Conservation (phyloP, 2,329 filamentous ascomycete species). For the Talaromyces piceae region DNA sequence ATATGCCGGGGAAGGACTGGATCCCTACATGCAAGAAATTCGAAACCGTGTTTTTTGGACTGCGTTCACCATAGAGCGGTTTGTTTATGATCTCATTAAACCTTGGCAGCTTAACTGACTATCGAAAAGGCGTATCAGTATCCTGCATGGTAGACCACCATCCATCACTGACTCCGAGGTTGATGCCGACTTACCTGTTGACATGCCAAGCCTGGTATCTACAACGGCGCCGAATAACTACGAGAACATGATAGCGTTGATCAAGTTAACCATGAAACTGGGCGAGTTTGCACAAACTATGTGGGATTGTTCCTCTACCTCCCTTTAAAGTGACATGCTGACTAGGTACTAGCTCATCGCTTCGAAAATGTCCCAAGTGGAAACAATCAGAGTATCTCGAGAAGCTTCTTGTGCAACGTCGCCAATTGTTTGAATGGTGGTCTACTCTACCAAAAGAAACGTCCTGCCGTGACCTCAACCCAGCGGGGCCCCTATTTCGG, state of each 20-base stretch:
- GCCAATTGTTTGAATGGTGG: conserved; percentile 39
- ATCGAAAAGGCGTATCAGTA: conserved; percentile 46
- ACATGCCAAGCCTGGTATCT: conserved; percentile 39
- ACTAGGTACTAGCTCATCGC: conserved; percentile 21
- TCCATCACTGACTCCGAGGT: conserved; percentile 48
- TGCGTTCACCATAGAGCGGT: conserved; percentile 51
- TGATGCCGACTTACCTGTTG: conserved; percentile 46
- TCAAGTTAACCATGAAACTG: conserved; percentile 37
- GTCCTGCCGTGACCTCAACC: conserved; percentile 35
- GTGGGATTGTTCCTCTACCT: conserved; percentile 17
- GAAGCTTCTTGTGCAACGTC: conserved; percentile 30
- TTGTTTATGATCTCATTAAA: conserved; percentile 11
- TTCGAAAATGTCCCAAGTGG: conserved; percentile 32
- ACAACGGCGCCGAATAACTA: conserved; percentile 37
- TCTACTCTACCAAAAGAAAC: conserved; percentile 30
- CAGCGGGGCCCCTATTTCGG: conserved; percentile 37
- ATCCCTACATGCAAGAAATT: conserved; percentile 44
- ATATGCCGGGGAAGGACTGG: conserved; percentile 42
- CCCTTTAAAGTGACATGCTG: neutral
- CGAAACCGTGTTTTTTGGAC: conserved; percentile 54
- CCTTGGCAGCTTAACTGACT: conserved; percentile 6
- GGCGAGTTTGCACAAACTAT: conserved; percentile 36
- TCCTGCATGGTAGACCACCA: conserved; percentile 50
- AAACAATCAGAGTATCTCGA: conserved; percentile 36
- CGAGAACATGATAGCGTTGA: conserved; percentile 42